phyloP scores from a whole-genome alignment of 768 basidiomycete genomes.

The Cystofilobasidium capitatum region DNA sequence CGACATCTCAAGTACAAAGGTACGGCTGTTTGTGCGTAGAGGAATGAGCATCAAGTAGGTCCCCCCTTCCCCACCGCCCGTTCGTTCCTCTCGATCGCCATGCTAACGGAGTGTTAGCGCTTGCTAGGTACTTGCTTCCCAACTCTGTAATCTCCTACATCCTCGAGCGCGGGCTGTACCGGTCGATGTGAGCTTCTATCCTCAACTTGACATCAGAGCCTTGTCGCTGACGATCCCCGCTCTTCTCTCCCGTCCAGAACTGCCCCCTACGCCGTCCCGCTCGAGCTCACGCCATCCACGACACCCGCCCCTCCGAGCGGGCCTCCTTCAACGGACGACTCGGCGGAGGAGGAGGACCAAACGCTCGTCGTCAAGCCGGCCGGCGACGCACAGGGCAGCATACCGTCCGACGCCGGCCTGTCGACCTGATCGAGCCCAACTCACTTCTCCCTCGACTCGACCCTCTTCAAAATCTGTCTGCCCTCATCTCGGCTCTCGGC shows the following conservation, averaged over 20 bases:
- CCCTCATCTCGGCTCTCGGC: too few relatives aligned
- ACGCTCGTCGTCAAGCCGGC: constrained; percentile 4
- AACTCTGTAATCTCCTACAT: constrained; percentile 89
- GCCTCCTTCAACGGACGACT: neutral
- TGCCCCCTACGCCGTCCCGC: constrained; percentile 8
- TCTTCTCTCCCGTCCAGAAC: neutral
- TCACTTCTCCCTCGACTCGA: too few relatives aligned
- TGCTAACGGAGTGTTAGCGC: constrained; percentile 45
- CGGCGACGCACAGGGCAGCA: too few relatives aligned
- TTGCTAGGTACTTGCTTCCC: constrained; percentile 82
- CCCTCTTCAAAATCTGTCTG: too few relatives aligned
- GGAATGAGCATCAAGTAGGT: constrained; percentile 45
- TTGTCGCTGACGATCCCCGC: neutral
- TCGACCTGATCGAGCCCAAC: too few relatives aligned
- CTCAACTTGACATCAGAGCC: neutral
- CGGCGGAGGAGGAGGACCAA: neutral
- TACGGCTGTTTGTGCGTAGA: constrained; percentile 44
- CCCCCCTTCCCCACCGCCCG: neutral
- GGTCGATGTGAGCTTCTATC: constrained; percentile 7
- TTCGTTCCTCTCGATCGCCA: neutral
- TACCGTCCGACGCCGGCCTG: too few relatives aligned
- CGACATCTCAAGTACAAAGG: constrained; percentile 93
- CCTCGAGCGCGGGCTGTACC: constrained; percentile 57
- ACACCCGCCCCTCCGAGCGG: constrained; percentile 6
- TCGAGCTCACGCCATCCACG: constrained; percentile 16